Evolutionary conservation across 2,329 filamentous ascomycete genomes (phyloP).

Genomic region (Didymella arachidicola): DNA sequence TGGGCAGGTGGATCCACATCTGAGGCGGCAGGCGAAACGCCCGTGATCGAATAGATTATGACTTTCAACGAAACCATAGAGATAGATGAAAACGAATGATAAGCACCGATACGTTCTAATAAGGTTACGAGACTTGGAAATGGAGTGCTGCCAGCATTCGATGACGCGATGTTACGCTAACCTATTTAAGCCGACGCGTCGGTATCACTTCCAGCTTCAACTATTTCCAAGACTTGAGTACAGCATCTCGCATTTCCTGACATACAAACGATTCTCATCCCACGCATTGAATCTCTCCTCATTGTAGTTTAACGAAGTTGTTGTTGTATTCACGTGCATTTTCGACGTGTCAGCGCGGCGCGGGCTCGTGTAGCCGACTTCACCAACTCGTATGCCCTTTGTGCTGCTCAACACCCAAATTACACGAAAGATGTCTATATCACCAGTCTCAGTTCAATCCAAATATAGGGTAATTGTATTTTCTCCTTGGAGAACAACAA

Average conservation of each 20-base stretch:
- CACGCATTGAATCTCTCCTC: background rate
- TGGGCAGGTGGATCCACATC: slow-evolving; percentile 69
- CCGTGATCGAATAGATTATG: background rate
- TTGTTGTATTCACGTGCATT: background rate
- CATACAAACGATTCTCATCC: background rate
- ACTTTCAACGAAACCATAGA: background rate
- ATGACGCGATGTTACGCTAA: slow-evolving; percentile 19
- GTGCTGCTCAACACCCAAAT: background rate
- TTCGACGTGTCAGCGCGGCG: background rate
- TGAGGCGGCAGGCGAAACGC: background rate
- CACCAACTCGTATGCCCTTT: background rate
- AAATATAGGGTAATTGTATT: background rate
- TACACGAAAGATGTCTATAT: background rate
- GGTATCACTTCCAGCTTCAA: background rate
- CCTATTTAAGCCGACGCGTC: background rate
- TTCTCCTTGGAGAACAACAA: background rate
- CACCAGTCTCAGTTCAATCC: background rate
- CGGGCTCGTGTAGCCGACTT: slow-evolving; percentile 9
- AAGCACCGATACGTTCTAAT: background rate
- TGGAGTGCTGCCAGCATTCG: background rate
- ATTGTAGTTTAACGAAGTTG: background rate
- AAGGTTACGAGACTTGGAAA: background rate
- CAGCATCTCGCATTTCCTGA: background rate
- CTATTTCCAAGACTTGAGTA: background rate
- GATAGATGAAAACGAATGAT: slow-evolving; percentile 1